These are phyloP conservation scores for Ceriops tagal DNA, from an alignment of 345 rosid genomes.

Conservation along the genomic window DNA sequence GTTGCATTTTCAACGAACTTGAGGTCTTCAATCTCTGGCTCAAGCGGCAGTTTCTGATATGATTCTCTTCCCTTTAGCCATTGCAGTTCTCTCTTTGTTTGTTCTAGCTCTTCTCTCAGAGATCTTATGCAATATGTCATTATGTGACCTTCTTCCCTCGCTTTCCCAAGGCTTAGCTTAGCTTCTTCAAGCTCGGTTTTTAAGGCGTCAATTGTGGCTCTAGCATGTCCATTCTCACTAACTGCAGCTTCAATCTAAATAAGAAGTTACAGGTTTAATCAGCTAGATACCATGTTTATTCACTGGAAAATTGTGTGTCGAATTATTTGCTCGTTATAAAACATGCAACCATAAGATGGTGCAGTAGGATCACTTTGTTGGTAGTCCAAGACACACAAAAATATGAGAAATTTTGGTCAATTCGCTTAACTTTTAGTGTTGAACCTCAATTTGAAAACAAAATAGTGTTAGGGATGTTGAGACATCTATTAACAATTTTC, in stretches of 20 bases:
- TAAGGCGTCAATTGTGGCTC: neutral
- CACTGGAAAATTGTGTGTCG: too few relatives aligned
- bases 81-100: slow-evolving; percentile 41
- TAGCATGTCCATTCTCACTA: neutral
- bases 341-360: too few relatives aligned
- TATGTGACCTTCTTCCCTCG: slow-evolving; percentile 39
- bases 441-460: too few relatives aligned
- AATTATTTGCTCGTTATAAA: too few relatives aligned
- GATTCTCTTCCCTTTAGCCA: slow-evolving; percentile 24
- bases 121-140: slow-evolving; percentile 33
- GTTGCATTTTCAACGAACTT: slow-evolving; percentile 40
- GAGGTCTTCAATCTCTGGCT: slow-evolving; percentile 43
- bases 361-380: too few relatives aligned
- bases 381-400: too few relatives aligned
- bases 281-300: too few relatives aligned
- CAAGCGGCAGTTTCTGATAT: slow-evolving; percentile 20
- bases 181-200: slow-evolving; percentile 51
- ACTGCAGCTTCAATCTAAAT: neutral
- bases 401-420: too few relatives aligned
- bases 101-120: slow-evolving; percentile 48
- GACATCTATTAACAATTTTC: too few relatives aligned
- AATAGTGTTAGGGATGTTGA: too few relatives aligned
- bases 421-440: too few relatives aligned
- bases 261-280: neutral
- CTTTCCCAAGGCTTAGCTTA: slow-evolving; percentile 42